Conservation (phyloP, 257 asterid species). For the Leonotis leonurus region DNA sequence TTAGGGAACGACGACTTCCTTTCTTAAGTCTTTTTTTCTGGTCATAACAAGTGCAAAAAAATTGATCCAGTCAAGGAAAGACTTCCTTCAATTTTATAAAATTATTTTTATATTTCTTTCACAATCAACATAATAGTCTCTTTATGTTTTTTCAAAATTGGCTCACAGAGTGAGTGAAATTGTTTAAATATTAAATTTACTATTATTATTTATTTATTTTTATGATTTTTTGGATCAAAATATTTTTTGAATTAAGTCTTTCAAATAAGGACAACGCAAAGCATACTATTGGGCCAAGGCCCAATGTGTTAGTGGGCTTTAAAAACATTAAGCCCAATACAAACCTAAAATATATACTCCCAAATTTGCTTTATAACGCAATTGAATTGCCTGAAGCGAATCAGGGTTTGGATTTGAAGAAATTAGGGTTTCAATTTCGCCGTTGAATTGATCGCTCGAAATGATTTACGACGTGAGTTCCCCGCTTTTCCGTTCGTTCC, state of each 20-base stretch:
- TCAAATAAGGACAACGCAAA: too few species aligned
- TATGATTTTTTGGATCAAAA: not conserved
- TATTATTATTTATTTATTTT: too few species aligned
- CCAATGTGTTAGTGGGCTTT: slow-evolving; percentile 1
- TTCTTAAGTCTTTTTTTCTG: not conserved
- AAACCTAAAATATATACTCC: not conserved
- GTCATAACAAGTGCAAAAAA: not conserved
- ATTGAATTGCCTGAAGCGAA: not conserved
- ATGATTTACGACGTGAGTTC: slow-evolving; percentile 56
- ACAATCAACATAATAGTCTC: not conserved
- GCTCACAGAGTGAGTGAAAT: not conserved
- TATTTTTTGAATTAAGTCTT: not conserved
- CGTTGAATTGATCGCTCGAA: slow-evolving; percentile 11
- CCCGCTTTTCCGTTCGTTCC: slow-evolving; percentile 47
- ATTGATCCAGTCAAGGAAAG: not conserved
- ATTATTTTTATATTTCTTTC: not conserved
- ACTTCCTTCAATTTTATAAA: not conserved
- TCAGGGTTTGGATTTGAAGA: slow-evolving; percentile 15
- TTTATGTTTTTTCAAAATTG: not conserved
- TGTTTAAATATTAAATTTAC: too few species aligned
- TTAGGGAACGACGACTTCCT: not conserved
- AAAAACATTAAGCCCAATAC: not conserved
- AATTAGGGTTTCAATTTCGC: slow-evolving; percentile 20
- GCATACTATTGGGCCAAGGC: not conserved
- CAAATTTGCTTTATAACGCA: not conserved